Percentiles rank a stretch among this genome's conserved stretches.
These are phyloP conservation scores for Irpex sp. DNA, from an alignment of 1,284 basidiomycete species.

Conservation along the genomic window DNA sequence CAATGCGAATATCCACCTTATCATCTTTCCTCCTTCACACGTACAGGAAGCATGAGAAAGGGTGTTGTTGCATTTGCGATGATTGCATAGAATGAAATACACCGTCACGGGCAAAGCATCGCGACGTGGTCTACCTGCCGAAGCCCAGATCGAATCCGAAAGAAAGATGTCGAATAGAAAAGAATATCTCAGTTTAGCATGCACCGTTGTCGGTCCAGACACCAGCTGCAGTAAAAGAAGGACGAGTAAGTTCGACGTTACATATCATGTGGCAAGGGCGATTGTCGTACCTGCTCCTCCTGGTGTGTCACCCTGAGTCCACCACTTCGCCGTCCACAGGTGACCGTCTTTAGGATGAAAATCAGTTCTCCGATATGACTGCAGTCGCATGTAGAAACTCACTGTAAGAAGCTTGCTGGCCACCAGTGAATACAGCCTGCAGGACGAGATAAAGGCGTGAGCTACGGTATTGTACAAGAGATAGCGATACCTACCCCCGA, in stretches of 20 bases:
- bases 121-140: neutral
- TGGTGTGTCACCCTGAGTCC: constrained; percentile 55
- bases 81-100: neutral
- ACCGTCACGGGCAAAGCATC: neutral
- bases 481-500: constrained; percentile 25
- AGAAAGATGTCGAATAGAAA: neutral
- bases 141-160: neutral
- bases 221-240: constrained; percentile 31
- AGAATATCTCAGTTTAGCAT: constrained; percentile 30
- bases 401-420: constrained; percentile 50
- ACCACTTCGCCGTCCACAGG: constrained; percentile 64
- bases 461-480: neutral
- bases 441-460: neutral
- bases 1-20: no score
- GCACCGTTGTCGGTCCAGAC: constrained; percentile 58
- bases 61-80: no score
- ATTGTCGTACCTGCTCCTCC: constrained; percentile 39
- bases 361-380: neutral
- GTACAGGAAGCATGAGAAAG: no score
- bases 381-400: constrained; percentile 15
- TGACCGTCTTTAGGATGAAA: constrained; percentile 35
- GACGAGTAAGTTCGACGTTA: constrained; percentile 1
- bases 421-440: constrained; percentile 42
- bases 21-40: no score
- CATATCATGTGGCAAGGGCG: neutral